phyloP scores from a whole-genome alignment of 2,329 filamentous ascomycete species.

The Beauveria australis region DNA sequence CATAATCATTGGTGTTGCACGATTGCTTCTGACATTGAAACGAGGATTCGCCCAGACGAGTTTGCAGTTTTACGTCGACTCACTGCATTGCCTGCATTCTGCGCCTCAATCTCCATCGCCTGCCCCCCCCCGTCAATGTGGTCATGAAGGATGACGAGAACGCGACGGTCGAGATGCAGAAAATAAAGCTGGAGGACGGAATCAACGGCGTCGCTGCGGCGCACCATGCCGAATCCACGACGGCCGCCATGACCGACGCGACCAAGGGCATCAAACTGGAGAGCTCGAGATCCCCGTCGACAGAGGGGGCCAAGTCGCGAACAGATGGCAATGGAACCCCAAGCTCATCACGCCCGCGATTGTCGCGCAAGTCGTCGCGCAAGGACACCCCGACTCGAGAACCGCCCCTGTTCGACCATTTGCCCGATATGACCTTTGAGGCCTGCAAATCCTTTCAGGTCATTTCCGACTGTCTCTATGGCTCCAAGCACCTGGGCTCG shows the following conservation, averaged over 20 bases:
- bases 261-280: constrained; percentile 3
- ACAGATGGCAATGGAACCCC: constrained; percentile 40
- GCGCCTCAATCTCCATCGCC: neutral
- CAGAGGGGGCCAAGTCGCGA: constrained; percentile 36
- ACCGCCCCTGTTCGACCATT: constrained; percentile 60
- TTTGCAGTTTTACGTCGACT: neutral
- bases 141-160: constrained; percentile 19
- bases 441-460: constrained; percentile 70
- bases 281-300: constrained; percentile 2
- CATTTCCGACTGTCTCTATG: constrained; percentile 81
- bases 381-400: constrained; percentile 54
- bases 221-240: neutral
- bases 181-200: constrained; percentile 26
- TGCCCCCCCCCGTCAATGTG: constrained; percentile 1
- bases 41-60: neutral
- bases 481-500: constrained; percentile 80
- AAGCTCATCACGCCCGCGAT: constrained; percentile 53
- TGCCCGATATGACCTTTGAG: constrained; percentile 71
- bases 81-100: neutral
- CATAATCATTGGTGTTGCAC: neutral
- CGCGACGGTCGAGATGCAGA: constrained; percentile 20
- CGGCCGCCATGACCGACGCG: neutral
- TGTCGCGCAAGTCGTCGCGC: constrained; percentile 64
- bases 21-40: neutral
- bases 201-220: constrained; percentile 16